Evolutionary conservation across 2,329 filamentous ascomycete genomes (phyloP), one percentile per base, ranked within the genome.

Genomic region (Cercospora sesami): DNA sequence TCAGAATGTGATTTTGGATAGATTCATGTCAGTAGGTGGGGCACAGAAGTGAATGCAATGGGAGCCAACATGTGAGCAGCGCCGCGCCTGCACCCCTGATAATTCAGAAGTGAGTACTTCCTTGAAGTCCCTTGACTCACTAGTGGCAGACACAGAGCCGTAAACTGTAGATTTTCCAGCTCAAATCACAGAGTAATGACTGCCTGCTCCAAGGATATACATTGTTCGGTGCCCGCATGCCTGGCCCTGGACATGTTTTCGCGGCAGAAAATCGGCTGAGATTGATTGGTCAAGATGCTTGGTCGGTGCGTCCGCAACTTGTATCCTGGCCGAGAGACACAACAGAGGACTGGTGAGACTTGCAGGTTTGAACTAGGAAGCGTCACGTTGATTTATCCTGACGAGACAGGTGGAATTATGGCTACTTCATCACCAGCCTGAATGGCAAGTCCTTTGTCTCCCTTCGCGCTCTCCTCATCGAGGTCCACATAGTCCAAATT

Each of bases 401-500:
- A 93, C 83, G 92, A 96, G 72, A 96, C 93, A 9, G 93, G 92
- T 36, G 93, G 92, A 66, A 96, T 94, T 39, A 96, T 90, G 51
- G 91, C 93, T 65, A 96, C 91, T 81, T 96, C 93, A 76, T 96
- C 92, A 30, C 90, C 91, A 70, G 87, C 87, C 62, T 87, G 80
- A 66, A 96, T 90, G 65, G 87, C 77, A 28, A 83, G 73, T 16
- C 81, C 81, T 8, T 77, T 75, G 16, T 75, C 75, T 18, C 80
- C 81, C 58, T 79, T 79, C 12, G 78, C 79, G 18, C 79, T 79
- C 33, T 83, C 83, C 5, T 83, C 82, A 10, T 85, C 83, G 10
- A 92, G 74, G 76, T 95, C 91, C 75, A 94, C 88, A 80, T 96
- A 96, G 67, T 92, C 86, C 64, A 94, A 81, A 73, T 96, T 95